phyloP scores from a whole-genome alignment of 176 grass and related monocot genomes.

The Triticum timopheevii region DNA sequence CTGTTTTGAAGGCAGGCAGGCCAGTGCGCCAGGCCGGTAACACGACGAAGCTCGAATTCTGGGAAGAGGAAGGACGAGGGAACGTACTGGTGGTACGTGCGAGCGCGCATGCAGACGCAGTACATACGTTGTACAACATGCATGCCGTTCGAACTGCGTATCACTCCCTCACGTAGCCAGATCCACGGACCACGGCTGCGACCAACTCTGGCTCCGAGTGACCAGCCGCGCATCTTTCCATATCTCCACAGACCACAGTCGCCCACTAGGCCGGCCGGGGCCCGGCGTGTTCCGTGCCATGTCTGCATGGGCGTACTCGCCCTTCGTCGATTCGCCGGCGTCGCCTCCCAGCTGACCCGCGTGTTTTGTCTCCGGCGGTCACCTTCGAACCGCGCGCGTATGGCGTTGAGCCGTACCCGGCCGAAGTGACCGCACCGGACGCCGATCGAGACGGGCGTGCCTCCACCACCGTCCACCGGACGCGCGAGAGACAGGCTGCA shows the following conservation, averaged over 20 bases:
- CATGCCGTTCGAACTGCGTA: neutral
- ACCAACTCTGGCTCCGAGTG: neutral
- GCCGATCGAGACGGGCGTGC: neutral
- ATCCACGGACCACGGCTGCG: neutral
- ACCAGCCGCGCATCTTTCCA: neutral
- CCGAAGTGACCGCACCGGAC: neutral
- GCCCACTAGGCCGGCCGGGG: neutral
- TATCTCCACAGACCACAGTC: neutral
- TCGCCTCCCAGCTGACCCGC: neutral
- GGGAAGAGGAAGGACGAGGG: too few relatives aligned
- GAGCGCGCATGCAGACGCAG: neutral
- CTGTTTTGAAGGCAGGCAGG: too few relatives aligned
- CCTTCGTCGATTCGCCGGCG: neutral
- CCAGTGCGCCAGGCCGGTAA: too few relatives aligned
- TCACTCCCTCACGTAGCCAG: neutral
- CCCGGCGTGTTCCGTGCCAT: neutral
- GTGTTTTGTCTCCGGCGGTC: neutral
- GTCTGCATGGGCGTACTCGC: neutral
- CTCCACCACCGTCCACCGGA: neutral
- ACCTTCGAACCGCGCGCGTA: neutral
- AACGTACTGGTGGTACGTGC: too few relatives aligned
- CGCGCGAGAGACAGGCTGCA: neutral
- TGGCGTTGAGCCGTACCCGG: neutral
- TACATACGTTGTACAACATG: too few relatives aligned
- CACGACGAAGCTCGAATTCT: too few relatives aligned